Evolutionary conservation across 768 basidiomycete species (phyloP), one percentile per base, ranked within the genome.

Genomic region (Porpolomopsis calyptriformis): DNA sequence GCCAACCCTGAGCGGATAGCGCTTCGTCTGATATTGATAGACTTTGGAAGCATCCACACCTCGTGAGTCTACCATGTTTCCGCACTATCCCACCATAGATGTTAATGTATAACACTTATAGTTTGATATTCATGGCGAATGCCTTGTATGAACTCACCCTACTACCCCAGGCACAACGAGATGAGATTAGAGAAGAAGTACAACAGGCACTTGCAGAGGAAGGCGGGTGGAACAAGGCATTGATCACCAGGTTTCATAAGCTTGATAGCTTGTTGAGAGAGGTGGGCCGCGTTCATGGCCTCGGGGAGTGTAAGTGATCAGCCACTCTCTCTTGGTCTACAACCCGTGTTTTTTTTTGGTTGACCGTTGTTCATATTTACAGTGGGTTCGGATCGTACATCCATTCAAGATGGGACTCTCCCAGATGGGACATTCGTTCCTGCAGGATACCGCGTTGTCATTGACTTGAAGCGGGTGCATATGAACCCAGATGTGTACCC

Each of bases 391-490:
- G 49, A 57, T 20, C 61, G 65, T 14, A 47, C 58, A 34, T 50
- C 65, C 1, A 46, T 64, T 34, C 53, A 52, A 4, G 57, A 51
- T 23, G 59, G 53, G 37, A 57, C 62, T 25, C 55, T 68, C 14
- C 60, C 48, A 11, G 59, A 67, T 43, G 67, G 63, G 9, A 61
- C 53, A 14, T 49, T 53, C 35, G 47, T 64, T 27, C 64, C 64
- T 16, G 55, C 64, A 16, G 60, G 61, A 9, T 57, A 58, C 49
- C 55, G 57, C 46, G 56, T 65, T 24, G 61, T 61, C 6, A 57
- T 64, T 16, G 64, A 67, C 44, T 58, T 67, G 57, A 61, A 57
- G 42, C 57, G 60, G 5, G 53, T 67, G 20, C 64, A 66, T 51
- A 64, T 56, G 46, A 56, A 69, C 45, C 55, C 65, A 31, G 47